Evolutionary conservation across 306 rosid species (phyloP).

Genomic region (Dryas octopetala): DNA sequence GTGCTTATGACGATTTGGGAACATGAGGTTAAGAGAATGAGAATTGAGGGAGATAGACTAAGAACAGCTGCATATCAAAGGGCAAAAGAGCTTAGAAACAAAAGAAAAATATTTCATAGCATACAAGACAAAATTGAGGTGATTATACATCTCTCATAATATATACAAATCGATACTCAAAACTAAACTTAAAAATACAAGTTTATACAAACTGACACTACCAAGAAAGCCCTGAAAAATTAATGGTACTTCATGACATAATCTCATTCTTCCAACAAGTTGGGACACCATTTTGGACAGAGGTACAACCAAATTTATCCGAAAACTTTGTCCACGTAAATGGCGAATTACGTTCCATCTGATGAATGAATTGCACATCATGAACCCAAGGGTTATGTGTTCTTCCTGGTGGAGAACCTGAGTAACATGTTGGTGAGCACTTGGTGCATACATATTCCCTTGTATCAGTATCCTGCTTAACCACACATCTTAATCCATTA

Average conservation of each 20-base stretch:
- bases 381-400: conserved; percentile 74
- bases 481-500: too few relatives aligned
- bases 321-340: conserved; percentile 50
- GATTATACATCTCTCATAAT: background rate
- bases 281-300: conserved; percentile 22
- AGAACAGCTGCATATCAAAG: too few relatives aligned
- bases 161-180: conserved; percentile 7
- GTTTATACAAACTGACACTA: conserved; percentile 5
- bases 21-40: too few relatives aligned
- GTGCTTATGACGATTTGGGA: too few relatives aligned
- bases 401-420: conserved; percentile 80
- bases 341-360: conserved; percentile 60
- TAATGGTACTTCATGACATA: background rate
- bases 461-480: conserved; percentile 21
- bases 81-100: too few relatives aligned
- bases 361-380: conserved; percentile 72
- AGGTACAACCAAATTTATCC: conserved; percentile 45
- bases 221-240: background rate
- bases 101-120: background rate
- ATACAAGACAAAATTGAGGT: conserved; percentile 3
- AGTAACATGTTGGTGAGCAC: conserved; percentile 57
- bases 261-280: background rate
- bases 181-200: conserved; percentile 3
- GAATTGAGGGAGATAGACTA: too few relatives aligned
- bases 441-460: conserved; percentile 46